phyloP scores from a whole-genome alignment of 148 eudicot species.

The Dianthus caryophyllus region DNA sequence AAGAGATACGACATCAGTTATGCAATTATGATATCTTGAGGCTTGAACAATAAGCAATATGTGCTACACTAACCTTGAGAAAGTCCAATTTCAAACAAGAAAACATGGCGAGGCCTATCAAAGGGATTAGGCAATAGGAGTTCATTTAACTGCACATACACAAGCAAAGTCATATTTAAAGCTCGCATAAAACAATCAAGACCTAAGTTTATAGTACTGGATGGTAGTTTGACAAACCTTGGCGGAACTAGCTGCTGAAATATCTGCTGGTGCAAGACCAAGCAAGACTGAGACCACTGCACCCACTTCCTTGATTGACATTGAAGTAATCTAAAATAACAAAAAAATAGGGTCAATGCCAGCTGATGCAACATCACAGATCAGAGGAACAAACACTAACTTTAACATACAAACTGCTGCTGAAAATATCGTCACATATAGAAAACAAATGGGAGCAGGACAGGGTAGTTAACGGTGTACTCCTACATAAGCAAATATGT shows the following conservation, averaged over 20 bases:
- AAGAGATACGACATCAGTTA: slow-evolving; percentile 15
- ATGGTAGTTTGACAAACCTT: slow-evolving; percentile 43
- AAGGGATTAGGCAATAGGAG: slow-evolving; percentile 87
- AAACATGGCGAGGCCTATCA: slow-evolving; percentile 78
- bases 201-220: slow-evolving; percentile 6
- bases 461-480: background rate
- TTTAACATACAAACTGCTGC: background rate
- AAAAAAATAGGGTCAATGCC: slow-evolving; percentile 8
- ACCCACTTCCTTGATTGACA: slow-evolving; percentile 71
- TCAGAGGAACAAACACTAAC: background rate
- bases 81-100: slow-evolving; percentile 66
- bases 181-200: background rate
- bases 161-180: slow-evolving; percentile 8
- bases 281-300: slow-evolving; percentile 89
- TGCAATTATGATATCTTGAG: background rate
- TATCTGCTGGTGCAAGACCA: slow-evolving; percentile 77
- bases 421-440: slow-evolving; percentile 3
- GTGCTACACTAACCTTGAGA: slow-evolving; percentile 50
- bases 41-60: background rate
- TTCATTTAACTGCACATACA: slow-evolving; percentile 66
- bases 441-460: background rate
- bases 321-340: slow-evolving; percentile 38
- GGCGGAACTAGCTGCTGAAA: slow-evolving; percentile 67
- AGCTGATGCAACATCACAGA: slow-evolving; percentile 4
- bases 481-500: background rate